These are phyloP conservation scores for Parsonsia alboflavescens DNA, from an alignment of 257 asterid genomes.

Conservation along the genomic window DNA sequence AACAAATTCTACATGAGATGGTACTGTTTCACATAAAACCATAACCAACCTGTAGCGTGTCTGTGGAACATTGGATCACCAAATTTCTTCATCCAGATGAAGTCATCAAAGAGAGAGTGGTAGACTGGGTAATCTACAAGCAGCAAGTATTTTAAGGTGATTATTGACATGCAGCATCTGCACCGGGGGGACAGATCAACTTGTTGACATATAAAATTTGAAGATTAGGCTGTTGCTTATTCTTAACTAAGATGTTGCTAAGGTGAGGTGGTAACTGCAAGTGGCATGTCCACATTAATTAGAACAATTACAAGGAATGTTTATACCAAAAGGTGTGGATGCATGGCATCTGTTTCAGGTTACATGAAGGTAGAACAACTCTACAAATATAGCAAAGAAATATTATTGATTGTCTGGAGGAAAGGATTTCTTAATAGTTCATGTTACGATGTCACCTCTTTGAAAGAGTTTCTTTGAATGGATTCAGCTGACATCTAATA, in stretches of 20 bases:
- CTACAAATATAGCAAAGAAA: background rate
- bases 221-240: background rate
- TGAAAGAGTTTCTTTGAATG: background rate
- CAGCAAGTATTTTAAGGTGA: slow-evolving; percentile 7
- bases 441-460: background rate
- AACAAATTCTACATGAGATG: background rate
- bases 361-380: background rate
- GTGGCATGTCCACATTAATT: background rate
- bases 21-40: background rate
- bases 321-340: background rate
- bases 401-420: background rate
- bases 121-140: slow-evolving; percentile 75
- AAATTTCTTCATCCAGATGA: slow-evolving; percentile 76
- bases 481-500: background rate
- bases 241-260: background rate
- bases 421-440: background rate
- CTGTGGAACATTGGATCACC: slow-evolving; percentile 84
- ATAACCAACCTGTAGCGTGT: slow-evolving; percentile 65
- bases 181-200: background rate
- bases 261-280: background rate
- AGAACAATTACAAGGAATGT: background rate
- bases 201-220: background rate
- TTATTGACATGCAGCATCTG: slow-evolving; percentile 8
- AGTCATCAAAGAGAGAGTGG: slow-evolving; percentile 85
- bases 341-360: too few species aligned